Base-by-base conservation (phyloP, 2,329 filamentous ascomycete species). In the Phoma sp. region DNA sequence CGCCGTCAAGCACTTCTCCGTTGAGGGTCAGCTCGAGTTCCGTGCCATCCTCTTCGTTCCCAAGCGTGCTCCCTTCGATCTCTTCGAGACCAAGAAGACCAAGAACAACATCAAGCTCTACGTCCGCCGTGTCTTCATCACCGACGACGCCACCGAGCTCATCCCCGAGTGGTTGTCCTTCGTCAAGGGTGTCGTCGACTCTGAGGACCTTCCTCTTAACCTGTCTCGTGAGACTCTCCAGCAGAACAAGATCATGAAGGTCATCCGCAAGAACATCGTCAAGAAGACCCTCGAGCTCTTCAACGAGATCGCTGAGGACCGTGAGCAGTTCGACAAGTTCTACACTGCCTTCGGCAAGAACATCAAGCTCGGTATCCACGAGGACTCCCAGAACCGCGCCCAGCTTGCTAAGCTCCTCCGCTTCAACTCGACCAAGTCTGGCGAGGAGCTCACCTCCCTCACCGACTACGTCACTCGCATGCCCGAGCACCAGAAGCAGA, bases 41-140 rank as follows among this genome's bases (percentile, higher is more conserved):
- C 93, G 93, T 67, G 95, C 95, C 67, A 96, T 99, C 80, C 92
- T 99, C 78, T 99, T 96, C 85, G 93, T 99, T 51, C 95, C 95
- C 78, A 98, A 99, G 91, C 93, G 95, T 74, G 95, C 95, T 80
- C 95, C 95, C 72, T 99, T 99, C 80, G 95, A 99, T 77, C 90
- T 99, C 61, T 99, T 99, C 79, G 95, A 99, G 90, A 97, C 93
- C 78, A 99, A 99, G 91, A 96, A 97, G 90, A 97, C 93, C 77
- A 99, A 99, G 92, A 99, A 98, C 90, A 99, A 99, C 90, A 98
- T 99, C 88, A 99, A 99, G 89, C 89, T 99, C 72, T 99, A 99
- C 83, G 95, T 99, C 75, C 93, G 95, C 79, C 95, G 95, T 79
- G 95, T 99, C 80, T 99, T 99, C 90, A 99, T 99, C 86, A 99